These are phyloP conservation scores for Cenchrus purpureus DNA, from an alignment of 176 grass and related monocot genomes.

Conservation along the genomic window DNA sequence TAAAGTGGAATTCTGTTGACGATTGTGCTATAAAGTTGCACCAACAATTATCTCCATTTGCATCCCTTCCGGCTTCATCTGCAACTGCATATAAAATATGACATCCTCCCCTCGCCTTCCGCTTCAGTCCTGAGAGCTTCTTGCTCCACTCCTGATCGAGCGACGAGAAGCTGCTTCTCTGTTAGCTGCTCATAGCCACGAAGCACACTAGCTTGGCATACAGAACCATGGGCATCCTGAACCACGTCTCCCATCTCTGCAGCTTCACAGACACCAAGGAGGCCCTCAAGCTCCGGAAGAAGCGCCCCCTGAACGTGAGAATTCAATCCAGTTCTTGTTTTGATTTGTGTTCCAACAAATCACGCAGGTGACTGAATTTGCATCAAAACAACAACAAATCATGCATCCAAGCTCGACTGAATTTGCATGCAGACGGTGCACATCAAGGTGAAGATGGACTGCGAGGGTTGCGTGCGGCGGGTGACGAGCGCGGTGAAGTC, in stretches of 20 bases:
- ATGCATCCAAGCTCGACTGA: too few relatives aligned
- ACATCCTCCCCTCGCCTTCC: neutral
- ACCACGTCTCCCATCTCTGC: conserved; percentile 66
- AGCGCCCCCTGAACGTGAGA: conserved; percentile 75
- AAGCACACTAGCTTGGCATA: neutral
- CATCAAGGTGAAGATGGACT: conserved; percentile 92
- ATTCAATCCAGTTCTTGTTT: neutral
- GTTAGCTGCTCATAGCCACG: neutral
- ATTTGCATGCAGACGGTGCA: conserved; percentile 59
- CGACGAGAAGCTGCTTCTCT: neutral
- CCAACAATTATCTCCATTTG: neutral
- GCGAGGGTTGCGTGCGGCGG: conserved; percentile 80
- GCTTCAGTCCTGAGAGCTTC: neutral
- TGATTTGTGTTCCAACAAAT: neutral
- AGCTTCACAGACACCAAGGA: conserved; percentile 65
- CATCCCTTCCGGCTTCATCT: too few relatives aligned
- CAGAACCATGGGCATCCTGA: conserved; percentile 58
- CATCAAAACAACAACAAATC: too few relatives aligned
- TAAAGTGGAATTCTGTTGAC: neutral
- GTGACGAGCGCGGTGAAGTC: conserved; percentile 59
- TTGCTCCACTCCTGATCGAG: too few relatives aligned
- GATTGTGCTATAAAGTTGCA: neutral
- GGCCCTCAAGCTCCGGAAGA: conserved; percentile 67
- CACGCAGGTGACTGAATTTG: too few relatives aligned
- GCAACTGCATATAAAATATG: neutral